Conservation (phyloP, 148 eudicot species). For the Beta vulgaris region DNA sequence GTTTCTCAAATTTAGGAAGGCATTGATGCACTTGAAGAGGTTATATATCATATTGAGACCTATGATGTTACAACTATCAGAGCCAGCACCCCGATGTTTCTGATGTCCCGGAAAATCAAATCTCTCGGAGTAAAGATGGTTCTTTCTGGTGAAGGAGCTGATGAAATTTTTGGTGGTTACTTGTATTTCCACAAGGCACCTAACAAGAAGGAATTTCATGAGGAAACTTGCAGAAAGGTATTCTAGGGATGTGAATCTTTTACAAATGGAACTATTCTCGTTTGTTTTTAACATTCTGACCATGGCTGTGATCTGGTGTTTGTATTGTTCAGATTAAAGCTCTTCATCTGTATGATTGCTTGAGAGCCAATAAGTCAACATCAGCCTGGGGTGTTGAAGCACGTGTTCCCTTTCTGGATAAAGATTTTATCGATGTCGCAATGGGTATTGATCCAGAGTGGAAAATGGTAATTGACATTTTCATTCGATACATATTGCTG, state of each 20-base stretch:
- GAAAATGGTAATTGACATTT: slow-evolving; percentile 64
- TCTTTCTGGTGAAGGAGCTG: slow-evolving; percentile 96
- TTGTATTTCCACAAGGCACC: slow-evolving; percentile 98
- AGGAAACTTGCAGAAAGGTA: slow-evolving; percentile 97
- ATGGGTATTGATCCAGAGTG: slow-evolving; percentile 96
- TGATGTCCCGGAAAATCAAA: slow-evolving; percentile 95
- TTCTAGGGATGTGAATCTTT: slow-evolving; percentile 9
- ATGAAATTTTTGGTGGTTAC: slow-evolving; percentile 97
- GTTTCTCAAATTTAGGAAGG: slow-evolving; percentile 65
- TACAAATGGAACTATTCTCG: not conserved
- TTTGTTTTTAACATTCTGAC: not conserved
- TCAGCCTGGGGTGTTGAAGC: slow-evolving; percentile 99
- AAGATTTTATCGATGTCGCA: slow-evolving; percentile 79
- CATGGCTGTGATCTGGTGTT: slow-evolving; percentile 1
- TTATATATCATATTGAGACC: slow-evolving; percentile 89
- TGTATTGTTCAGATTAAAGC: slow-evolving; percentile 68
- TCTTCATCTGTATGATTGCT: slow-evolving; percentile 92
- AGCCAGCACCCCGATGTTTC: slow-evolving; percentile 98
- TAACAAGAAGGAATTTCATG: slow-evolving; percentile 87
- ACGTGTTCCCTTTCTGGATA: slow-evolving; percentile 96
- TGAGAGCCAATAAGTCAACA: slow-evolving; percentile 95
- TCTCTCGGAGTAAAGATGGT: slow-evolving; percentile 98
- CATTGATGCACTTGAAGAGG: slow-evolving; percentile 93
- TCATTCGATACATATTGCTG: not conserved
- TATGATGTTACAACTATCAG: slow-evolving; percentile 92